These are phyloP conservation scores for Crithidia expoeki DNA, from an alignment of 208 protist species.

Conservation along the genomic window DNA sequence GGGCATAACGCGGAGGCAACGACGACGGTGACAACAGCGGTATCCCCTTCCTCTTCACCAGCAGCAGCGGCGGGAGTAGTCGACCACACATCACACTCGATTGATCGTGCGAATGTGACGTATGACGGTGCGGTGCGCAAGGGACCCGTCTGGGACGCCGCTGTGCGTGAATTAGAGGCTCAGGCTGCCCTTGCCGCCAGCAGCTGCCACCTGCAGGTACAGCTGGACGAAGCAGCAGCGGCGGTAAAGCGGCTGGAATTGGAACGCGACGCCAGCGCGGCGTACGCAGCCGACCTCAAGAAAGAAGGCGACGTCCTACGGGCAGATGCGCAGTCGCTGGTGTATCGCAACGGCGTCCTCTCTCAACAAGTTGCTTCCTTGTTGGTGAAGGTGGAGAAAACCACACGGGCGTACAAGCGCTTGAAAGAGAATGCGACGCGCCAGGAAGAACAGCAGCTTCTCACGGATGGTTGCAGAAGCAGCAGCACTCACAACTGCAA, in stretches of 20 bases:
- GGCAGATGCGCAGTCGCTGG: slow-evolving; percentile 58
- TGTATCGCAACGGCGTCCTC: slow-evolving; percentile 75
- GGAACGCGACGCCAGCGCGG: slow-evolving; percentile 24
- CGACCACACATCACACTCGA: too few species aligned
- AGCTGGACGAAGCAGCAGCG: slow-evolving; percentile 29
- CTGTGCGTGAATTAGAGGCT: slow-evolving; percentile 32
- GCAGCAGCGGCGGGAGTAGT: not conserved
- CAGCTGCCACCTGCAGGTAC: slow-evolving; percentile 23
- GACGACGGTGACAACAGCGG: not conserved
- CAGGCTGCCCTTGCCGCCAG: slow-evolving; percentile 29
- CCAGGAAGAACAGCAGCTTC: not conserved
- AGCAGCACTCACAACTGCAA: not conserved
- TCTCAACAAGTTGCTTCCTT: slow-evolving; percentile 76
- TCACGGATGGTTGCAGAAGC: not conserved
- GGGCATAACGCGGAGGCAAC: not conserved
- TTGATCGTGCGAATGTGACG: too few species aligned
- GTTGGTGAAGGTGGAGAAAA: slow-evolving; percentile 52
- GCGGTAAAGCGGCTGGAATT: slow-evolving; percentile 8
- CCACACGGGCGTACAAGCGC: slow-evolving; percentile 8
- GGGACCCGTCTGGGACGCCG: slow-evolving; percentile 31
- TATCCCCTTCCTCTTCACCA: not conserved
- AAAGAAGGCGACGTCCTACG: slow-evolving; percentile 51
- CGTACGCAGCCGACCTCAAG: slow-evolving; percentile 38
- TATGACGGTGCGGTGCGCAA: slow-evolving; percentile 15
- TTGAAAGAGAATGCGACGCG: slow-evolving; percentile 6